Conservation (phyloP, 768 basidiomycete genomes). For the Kwoniella sp. region DNA sequence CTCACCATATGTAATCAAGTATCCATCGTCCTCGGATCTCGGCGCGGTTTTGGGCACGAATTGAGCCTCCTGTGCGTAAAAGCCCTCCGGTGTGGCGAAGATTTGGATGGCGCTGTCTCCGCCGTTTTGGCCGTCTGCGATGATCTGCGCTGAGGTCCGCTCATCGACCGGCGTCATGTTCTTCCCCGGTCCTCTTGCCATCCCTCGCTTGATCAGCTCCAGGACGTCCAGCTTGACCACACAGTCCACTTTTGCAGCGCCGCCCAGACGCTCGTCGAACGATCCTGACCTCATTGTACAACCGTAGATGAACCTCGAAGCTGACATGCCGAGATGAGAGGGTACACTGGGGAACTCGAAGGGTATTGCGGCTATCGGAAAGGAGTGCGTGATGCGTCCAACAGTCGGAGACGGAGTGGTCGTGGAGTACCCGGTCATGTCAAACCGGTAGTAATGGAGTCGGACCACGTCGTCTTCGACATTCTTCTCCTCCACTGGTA, state of each 20-base stretch:
- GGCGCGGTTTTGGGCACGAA: slow-evolving; percentile 45
- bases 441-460: slow-evolving; percentile 50
- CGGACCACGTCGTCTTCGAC: slow-evolving; percentile 48
- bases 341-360: slow-evolving; percentile 52
- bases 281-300: slow-evolving; percentile 51
- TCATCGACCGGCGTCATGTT: slow-evolving; percentile 40
- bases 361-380: slow-evolving; percentile 50
- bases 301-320: slow-evolving; percentile 49
- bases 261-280: slow-evolving; percentile 51
- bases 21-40: slow-evolving; percentile 50
- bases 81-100: slow-evolving; percentile 46
- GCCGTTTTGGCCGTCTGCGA: slow-evolving; percentile 35
- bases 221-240: slow-evolving; percentile 51
- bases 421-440: not conserved
- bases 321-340: slow-evolving; percentile 37
- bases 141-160: slow-evolving; percentile 38
- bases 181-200: slow-evolving; percentile 28
- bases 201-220: slow-evolving; percentile 35
- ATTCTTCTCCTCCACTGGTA: slow-evolving; percentile 36
- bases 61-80: slow-evolving; percentile 50
- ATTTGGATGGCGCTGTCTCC: slow-evolving; percentile 41
- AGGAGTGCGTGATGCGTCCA: slow-evolving; percentile 42
- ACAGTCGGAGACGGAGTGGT: slow-evolving; percentile 6
- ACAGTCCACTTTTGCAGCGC: slow-evolving; percentile 53
- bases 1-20: slow-evolving; percentile 50